A percentile compares a stretch with the other conserved stretches of the same genome.
These are phyloP conservation scores for Fusarium floridanum DNA, from an alignment of 2,329 filamentous ascomycete genomes.

Conservation along the genomic window DNA sequence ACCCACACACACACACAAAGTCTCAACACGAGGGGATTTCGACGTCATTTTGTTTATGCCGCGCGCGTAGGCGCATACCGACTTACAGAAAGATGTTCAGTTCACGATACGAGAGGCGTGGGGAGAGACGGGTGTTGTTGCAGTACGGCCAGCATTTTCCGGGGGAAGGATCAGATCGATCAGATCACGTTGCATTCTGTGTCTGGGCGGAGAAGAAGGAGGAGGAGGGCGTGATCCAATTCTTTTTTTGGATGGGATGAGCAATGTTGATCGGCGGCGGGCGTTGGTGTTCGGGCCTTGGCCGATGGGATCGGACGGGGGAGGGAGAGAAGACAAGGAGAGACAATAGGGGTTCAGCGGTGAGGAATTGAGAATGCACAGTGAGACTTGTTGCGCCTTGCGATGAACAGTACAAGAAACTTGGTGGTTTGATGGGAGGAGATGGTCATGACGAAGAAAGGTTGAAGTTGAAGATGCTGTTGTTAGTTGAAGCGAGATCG, in stretches of 20 bases:
- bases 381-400: not conserved
- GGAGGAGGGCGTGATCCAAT: constrained; percentile 3
- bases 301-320: constrained; percentile 5
- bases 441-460: not conserved
- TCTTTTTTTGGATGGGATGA: constrained; percentile 9
- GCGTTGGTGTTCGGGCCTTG: not conserved
- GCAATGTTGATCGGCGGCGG: constrained; percentile 29
- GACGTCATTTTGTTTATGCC: constrained; percentile 34
- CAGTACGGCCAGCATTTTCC: constrained; percentile 34
- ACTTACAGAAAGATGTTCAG: not conserved
- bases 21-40: not conserved
- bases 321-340: not conserved
- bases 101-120: constrained; percentile 6
- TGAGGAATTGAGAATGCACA: not conserved
- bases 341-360: constrained; percentile 24
- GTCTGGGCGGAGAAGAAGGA: constrained; percentile 24
- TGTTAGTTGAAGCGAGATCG: constrained; percentile 15
- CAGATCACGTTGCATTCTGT: constrained; percentile 39
- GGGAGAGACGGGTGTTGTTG: constrained; percentile 26
- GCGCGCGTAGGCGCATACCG: constrained; percentile 34
- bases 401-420: not conserved
- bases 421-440: not conserved
- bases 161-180: constrained; percentile 35
- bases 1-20: not conserved
- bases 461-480: constrained; percentile 9